Evolutionary conservation across 805 yeast species (phyloP).

Genomic region (Metschnikowia proteae): DNA sequence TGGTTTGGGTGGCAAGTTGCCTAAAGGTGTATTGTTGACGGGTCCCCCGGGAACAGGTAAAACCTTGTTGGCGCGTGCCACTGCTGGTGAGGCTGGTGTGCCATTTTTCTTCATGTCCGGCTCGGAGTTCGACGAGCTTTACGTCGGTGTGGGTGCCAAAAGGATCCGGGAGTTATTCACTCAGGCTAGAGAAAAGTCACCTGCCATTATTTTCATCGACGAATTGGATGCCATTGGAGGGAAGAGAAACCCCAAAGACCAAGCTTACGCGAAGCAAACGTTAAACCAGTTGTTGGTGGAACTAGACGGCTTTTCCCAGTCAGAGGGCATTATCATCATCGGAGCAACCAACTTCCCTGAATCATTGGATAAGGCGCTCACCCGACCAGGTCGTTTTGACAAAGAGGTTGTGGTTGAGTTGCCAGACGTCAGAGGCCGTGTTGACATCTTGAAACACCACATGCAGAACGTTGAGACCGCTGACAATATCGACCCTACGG

Average conservation of each 20-base stretch:
- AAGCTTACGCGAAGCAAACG: slow-evolving; percentile 97
- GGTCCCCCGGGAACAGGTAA: slow-evolving; percentile 99
- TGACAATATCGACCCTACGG: slow-evolving; percentile 78
- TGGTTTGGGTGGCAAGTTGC: slow-evolving; percentile 94
- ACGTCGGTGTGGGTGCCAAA: slow-evolving; percentile 99
- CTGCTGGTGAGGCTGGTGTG: slow-evolving; percentile 99
- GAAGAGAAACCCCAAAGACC: slow-evolving; percentile 94
- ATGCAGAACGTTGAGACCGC: slow-evolving; percentile 86
- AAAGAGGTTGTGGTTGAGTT: slow-evolving; percentile 91
- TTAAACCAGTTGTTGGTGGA: slow-evolving; percentile 93
- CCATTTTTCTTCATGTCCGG: slow-evolving; percentile 99
- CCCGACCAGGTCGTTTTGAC: slow-evolving; percentile 98
- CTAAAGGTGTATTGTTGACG: slow-evolving; percentile 93
- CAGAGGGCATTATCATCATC: slow-evolving; percentile 89
- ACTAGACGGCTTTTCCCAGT: slow-evolving; percentile 90
- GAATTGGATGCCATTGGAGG: slow-evolving; percentile 99
- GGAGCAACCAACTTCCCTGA: slow-evolving; percentile 99
- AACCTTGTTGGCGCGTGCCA: slow-evolving; percentile 92
- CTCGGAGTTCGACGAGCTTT: slow-evolving; percentile 95
- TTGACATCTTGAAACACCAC: slow-evolving; percentile 87
- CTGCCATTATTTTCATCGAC: slow-evolving; percentile 95
- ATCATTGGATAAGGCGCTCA: slow-evolving; percentile 90
- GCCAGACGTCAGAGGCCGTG: slow-evolving; percentile 97
- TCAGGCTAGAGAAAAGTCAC: slow-evolving; percentile 92
- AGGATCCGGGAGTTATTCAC: slow-evolving; percentile 90